Conservation (phyloP, 257 asterid genomes). For the Salvia miltiorrhiza region DNA sequence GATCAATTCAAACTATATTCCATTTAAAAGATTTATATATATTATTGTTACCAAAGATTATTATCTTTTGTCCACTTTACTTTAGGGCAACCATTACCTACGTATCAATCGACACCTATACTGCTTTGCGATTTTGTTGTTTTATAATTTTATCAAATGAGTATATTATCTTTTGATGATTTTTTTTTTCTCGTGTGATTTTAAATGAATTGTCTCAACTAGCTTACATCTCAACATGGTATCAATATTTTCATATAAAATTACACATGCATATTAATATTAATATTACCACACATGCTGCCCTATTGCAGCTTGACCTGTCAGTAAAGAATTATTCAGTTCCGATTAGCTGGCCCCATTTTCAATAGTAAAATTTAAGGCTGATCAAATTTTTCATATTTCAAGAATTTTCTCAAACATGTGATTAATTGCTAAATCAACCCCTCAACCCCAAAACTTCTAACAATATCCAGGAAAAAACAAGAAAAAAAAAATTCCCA, state of each 20-base stretch:
- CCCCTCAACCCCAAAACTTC: conserved; percentile 1
- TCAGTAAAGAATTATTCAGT: conserved; percentile 21
- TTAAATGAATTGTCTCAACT: too few species aligned
- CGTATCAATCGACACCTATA: too few species aligned
- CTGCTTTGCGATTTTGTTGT: too few species aligned
- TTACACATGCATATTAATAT: background rate
- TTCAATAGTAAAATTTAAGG: background rate
- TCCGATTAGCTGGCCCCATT: conserved; percentile 25
- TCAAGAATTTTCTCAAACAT: background rate
- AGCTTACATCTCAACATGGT: too few species aligned
- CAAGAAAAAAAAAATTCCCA: too few species aligned
- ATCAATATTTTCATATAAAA: background rate
- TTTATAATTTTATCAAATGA: too few species aligned
- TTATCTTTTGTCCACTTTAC: background rate
- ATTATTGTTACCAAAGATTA: background rate
- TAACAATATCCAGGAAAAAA: too few species aligned
- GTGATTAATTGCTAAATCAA: background rate
- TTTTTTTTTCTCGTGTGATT: too few species aligned
- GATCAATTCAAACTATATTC: background rate
- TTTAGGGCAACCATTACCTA: too few species aligned
- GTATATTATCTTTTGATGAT: too few species aligned
- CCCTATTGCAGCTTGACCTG: conserved; percentile 30
- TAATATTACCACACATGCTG: conserved; percentile 25
- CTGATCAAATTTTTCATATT: background rate
- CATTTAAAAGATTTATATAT: background rate